A percentile compares a stretch with the other conserved stretches of the same genome.
phyloP scores from a whole-genome alignment of 768 basidiomycete species.

The Cystofilobasidium ferigula region DNA sequence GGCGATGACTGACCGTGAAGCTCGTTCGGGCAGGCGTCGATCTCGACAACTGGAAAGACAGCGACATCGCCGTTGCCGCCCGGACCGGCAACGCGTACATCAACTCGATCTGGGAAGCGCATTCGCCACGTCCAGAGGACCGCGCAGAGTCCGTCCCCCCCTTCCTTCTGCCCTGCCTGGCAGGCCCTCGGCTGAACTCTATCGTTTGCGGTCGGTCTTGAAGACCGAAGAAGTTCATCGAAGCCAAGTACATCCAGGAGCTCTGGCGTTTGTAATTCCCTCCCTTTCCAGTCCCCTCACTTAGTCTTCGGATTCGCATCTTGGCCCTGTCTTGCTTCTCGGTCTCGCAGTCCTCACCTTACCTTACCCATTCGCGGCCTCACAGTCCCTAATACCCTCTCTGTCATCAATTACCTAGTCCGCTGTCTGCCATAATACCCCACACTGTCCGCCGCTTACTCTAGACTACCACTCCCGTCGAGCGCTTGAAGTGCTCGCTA shows the following conservation, averaged over 20 bases:
- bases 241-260: neutral
- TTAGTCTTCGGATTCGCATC: too few species aligned
- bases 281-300: too few species aligned
- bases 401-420: too few species aligned
- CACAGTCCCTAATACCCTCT: too few species aligned
- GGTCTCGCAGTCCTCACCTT: neutral
- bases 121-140: neutral
- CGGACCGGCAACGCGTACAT: conserved; percentile 20
- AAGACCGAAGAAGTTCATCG: neutral
- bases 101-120: conserved; percentile 18
- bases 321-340: neutral
- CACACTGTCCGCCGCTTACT: too few species aligned
- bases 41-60: conserved; percentile 23
- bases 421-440: too few species aligned
- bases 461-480: too few species aligned
- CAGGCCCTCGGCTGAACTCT: too few species aligned
- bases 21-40: neutral
- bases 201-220: too few species aligned
- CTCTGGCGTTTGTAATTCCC: neutral
- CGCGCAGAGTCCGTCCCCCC: conserved; percentile 1
- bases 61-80: conserved; percentile 7
- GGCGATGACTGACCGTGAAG: neutral
- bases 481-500: too few species aligned
- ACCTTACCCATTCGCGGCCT: neutral
- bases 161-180: neutral